Conservation (phyloP, 2,329 filamentous ascomycete species). For the Fusarium graminum region DNA sequence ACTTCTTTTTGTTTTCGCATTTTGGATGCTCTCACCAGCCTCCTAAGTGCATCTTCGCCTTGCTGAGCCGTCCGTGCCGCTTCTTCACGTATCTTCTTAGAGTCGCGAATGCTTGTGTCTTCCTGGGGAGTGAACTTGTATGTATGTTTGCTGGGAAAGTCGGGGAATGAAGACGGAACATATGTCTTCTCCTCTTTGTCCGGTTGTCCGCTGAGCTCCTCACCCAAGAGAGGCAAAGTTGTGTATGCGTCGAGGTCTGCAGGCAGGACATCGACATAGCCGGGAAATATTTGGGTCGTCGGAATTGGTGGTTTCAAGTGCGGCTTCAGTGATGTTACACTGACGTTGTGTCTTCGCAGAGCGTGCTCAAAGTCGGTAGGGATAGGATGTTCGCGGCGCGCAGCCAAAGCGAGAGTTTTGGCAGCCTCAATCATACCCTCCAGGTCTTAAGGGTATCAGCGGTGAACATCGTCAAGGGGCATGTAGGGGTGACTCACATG, state of each 20-base stretch:
- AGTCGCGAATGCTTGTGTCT: slow-evolving; percentile 61
- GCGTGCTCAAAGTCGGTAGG: slow-evolving; percentile 70
- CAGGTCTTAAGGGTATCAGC: slow-evolving; percentile 59
- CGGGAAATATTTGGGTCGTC: slow-evolving; percentile 54
- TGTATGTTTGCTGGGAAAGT: slow-evolving; percentile 74
- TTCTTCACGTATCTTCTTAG: slow-evolving; percentile 70
- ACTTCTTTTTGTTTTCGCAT: slow-evolving; percentile 75
- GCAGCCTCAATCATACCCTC: slow-evolving; percentile 63
- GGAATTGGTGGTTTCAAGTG: slow-evolving; percentile 68
- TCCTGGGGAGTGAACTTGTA: slow-evolving; percentile 71
- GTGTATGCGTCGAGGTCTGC: slow-evolving; percentile 58
- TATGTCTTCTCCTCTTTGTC: slow-evolving; percentile 69
- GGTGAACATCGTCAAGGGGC: not conserved
- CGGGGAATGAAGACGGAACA: slow-evolving; percentile 70
- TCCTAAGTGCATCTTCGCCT: slow-evolving; percentile 71
- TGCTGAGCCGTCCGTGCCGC: slow-evolving; percentile 71
- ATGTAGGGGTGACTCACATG: slow-evolving; percentile 60
- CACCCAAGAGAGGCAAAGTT: slow-evolving; percentile 61
- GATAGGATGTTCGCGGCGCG: slow-evolving; percentile 66
- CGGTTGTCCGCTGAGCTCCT: slow-evolving; percentile 68
- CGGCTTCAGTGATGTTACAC: slow-evolving; percentile 64
- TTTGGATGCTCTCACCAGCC: slow-evolving; percentile 72
- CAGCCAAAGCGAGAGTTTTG: slow-evolving; percentile 60
- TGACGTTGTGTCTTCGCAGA: slow-evolving; percentile 65
- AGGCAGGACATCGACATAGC: slow-evolving; percentile 55